phyloP scores from a whole-genome alignment of 306 rosid species.

The Quercus rubra region DNA sequence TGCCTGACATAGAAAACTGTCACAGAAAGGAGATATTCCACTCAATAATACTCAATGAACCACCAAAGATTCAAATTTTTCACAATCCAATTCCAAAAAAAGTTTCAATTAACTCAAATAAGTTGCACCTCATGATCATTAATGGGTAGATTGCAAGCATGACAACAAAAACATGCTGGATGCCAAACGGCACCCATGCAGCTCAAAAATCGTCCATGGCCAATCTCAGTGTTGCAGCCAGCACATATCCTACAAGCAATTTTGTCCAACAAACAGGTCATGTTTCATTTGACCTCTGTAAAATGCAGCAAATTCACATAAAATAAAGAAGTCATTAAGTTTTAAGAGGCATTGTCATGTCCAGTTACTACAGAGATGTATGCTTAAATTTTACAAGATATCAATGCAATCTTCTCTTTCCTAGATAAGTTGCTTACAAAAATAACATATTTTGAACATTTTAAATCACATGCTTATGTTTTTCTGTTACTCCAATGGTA shows the following conservation, averaged over 20 bases:
- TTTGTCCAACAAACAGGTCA: slow-evolving; percentile 17
- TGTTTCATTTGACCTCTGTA: slow-evolving; percentile 4
- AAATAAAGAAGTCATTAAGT: neutral
- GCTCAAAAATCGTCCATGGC: slow-evolving; percentile 70
- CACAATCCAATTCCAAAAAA: slow-evolving; percentile 16
- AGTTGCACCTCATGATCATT: slow-evolving; percentile 75
- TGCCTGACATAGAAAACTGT: slow-evolving; percentile 83
- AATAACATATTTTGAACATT: neutral
- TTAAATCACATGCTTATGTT: neutral
- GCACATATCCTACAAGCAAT: slow-evolving; percentile 69
- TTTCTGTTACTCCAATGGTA: neutral
- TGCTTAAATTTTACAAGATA: neutral
- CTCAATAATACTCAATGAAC: slow-evolving; percentile 14
- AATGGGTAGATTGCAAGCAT: slow-evolving; percentile 74
- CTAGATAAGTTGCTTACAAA: neutral
- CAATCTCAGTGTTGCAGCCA: slow-evolving; percentile 82
- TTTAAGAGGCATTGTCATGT: neutral
- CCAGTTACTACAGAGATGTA: neutral
- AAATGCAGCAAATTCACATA: slow-evolving; percentile 1
- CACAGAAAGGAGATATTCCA: slow-evolving; percentile 19
- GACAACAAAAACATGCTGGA: slow-evolving; percentile 88
- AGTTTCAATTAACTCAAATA: slow-evolving; percentile 4
- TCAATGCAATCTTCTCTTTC: neutral
- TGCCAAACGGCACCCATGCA: slow-evolving; percentile 85
- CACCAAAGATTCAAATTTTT: slow-evolving; percentile 1